Conservation (phyloP, 2,329 filamentous ascomycete species). For the Salinomyces thailandicus region DNA sequence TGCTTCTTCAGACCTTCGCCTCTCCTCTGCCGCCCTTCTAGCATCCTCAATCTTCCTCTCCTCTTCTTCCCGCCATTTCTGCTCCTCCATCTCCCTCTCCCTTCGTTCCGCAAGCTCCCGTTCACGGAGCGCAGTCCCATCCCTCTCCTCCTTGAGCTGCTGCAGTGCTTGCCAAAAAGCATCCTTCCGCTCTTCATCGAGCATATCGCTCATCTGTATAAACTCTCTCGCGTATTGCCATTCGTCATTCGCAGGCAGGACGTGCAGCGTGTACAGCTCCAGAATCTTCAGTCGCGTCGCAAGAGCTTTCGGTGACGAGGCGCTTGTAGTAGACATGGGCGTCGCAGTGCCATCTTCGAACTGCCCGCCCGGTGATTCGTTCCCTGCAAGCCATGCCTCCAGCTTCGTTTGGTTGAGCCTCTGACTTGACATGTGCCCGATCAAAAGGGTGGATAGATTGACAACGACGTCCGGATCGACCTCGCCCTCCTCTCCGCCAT, state of each 20-base stretch:
- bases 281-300: slow-evolving; percentile 74
- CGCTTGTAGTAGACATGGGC: slow-evolving; percentile 46
- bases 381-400: slow-evolving; percentile 74
- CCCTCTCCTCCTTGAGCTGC: slow-evolving; percentile 72
- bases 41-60: slow-evolving; percentile 13
- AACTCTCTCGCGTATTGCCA: slow-evolving; percentile 95
- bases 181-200: slow-evolving; percentile 86
- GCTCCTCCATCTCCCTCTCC: slow-evolving; percentile 36
- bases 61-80: slow-evolving; percentile 23
- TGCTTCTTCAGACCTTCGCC: slow-evolving; percentile 7
- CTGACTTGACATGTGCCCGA: slow-evolving; percentile 83
- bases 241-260: slow-evolving; percentile 84
- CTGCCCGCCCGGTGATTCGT: slow-evolving; percentile 31
- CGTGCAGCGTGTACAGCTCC: slow-evolving; percentile 89
- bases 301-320: slow-evolving; percentile 27
- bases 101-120: slow-evolving; percentile 50
- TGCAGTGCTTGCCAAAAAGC: slow-evolving; percentile 80
- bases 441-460: slow-evolving; percentile 77
- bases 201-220: slow-evolving; percentile 70
- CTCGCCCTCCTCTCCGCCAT: slow-evolving; percentile 76
- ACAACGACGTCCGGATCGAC: slow-evolving; percentile 93
- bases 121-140: slow-evolving; percentile 55
- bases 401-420: slow-evolving; percentile 73
- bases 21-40: slow-evolving; percentile 8
- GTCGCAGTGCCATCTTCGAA: slow-evolving; percentile 46